phyloP scores from a whole-genome alignment of 2,329 filamentous ascomycete genomes.

The Shiraia bambusicola region DNA sequence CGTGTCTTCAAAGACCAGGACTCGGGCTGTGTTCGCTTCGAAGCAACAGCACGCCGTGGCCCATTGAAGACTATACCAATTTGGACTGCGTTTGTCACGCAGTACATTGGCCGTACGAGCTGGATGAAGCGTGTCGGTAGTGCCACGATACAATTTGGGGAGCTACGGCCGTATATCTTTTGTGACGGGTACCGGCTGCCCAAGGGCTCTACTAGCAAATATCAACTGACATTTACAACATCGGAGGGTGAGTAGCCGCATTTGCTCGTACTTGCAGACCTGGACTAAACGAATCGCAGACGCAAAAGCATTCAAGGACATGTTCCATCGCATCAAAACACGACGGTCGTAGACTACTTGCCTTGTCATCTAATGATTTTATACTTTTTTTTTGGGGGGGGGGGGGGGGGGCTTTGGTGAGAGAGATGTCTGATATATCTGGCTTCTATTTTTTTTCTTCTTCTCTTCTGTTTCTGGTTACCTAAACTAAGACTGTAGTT shows the following conservation, averaged over 20 bases:
- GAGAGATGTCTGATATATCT: too few species aligned
- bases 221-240: conserved; percentile 38
- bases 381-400: conserved; percentile 6
- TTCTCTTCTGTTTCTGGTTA: too few species aligned
- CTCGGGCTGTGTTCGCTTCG: conserved; percentile 56
- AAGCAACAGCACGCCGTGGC: conserved; percentile 57
- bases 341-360: conserved; percentile 8
- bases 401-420: neutral
- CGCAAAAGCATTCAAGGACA: conserved; percentile 32
- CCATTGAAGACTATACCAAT: conserved; percentile 57
- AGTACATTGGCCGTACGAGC: conserved; percentile 47
- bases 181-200: conserved; percentile 51
- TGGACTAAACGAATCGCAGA: conserved; percentile 16
- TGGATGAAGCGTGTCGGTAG: conserved; percentile 52
- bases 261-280: neutral
- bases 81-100: conserved; percentile 55
- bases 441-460: too few species aligned
- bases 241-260: conserved; percentile 28
- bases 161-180: conserved; percentile 57
- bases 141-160: conserved; percentile 51
- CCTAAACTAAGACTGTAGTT: too few species aligned
- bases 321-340: conserved; percentile 34
- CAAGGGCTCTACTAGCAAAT: conserved; percentile 32
- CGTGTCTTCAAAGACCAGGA: conserved; percentile 56
- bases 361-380: conserved; percentile 1